A percentile compares a stretch with the other conserved stretches of the same genome.
Evolutionary conservation across 2,329 filamentous ascomycete genomes (phyloP).

Genomic region (Oidium heveae): DNA sequence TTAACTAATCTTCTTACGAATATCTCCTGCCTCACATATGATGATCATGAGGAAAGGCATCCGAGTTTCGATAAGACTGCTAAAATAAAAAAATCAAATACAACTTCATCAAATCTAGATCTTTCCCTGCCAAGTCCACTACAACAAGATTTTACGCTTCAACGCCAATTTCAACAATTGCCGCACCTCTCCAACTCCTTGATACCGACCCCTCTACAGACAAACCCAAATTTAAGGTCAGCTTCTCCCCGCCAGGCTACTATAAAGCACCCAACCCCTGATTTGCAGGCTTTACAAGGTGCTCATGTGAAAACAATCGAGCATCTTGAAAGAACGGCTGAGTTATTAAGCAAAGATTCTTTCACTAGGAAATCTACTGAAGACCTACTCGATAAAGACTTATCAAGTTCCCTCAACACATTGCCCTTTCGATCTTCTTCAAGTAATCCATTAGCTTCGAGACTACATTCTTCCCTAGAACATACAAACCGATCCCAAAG

Average conservation of each 20-base stretch:
- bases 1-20: too few relatives aligned
- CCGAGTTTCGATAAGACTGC: too few relatives aligned
- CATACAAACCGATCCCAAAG: too few relatives aligned
- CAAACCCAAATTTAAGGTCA: not conserved
- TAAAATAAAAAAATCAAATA: too few relatives aligned
- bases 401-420: slow-evolving; percentile 20
- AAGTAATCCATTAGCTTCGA: slow-evolving; percentile 19
- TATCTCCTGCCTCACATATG: too few relatives aligned
- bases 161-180: too few relatives aligned
- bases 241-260: not conserved
- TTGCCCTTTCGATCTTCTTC: slow-evolving; percentile 29
- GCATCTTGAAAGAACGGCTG: slow-evolving; percentile 49
- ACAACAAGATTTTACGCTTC: too few relatives aligned
- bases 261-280: slow-evolving; percentile 31
- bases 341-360: slow-evolving; percentile 44
- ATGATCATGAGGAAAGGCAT: too few relatives aligned
- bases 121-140: too few relatives aligned
- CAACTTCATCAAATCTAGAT: too few relatives aligned
- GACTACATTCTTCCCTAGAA: slow-evolving; percentile 14
- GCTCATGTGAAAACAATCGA: slow-evolving; percentile 43
- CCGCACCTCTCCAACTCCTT: too few relatives aligned
- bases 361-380: slow-evolving; percentile 59
- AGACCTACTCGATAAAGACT: slow-evolving; percentile 39
- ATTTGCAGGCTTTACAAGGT: slow-evolving; percentile 33
- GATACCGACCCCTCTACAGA: too few relatives aligned